phyloP scores from a whole-genome alignment of 2,329 filamentous ascomycete genomes.

The Venturia nashicola region DNA sequence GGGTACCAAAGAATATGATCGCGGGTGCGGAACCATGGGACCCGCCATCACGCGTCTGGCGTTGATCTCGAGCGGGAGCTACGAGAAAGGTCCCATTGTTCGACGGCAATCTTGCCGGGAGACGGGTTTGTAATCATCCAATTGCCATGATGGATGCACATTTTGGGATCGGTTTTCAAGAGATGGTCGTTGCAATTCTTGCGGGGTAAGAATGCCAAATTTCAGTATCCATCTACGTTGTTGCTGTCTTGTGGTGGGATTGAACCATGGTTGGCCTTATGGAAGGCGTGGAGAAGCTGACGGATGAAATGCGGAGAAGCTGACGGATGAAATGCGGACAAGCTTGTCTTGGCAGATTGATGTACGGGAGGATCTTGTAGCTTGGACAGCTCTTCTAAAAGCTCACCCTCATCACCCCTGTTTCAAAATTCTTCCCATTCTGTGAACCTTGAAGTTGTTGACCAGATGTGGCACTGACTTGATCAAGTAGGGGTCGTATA shows the following conservation, averaged over 20 bases:
- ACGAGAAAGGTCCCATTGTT: neutral
- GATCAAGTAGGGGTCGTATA: no score
- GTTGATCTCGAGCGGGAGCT: neutral
- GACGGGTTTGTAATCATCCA: neutral
- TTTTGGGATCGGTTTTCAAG: neutral
- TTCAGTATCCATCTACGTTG: no score
- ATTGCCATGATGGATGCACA: neutral
- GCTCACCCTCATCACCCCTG: no score
- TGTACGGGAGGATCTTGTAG: no score
- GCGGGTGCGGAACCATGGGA: neutral
- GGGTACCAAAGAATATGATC: neutral
- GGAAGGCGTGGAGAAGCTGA: neutral
- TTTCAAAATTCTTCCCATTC: no score
- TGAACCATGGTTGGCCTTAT: neutral
- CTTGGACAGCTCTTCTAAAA: no score
- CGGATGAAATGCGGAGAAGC: neutral
- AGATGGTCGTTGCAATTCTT: neutral
- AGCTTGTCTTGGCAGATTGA: neutral
- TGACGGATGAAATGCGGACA: neutral
- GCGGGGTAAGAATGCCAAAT: neutral
- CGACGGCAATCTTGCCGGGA: neutral
- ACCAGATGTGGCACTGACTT: no score
- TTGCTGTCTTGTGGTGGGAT: neutral
- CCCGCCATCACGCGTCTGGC: neutral
- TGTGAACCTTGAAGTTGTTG: no score